Conservation (phyloP, 768 basidiomycete genomes). For the Clavaria fumosa region DNA sequence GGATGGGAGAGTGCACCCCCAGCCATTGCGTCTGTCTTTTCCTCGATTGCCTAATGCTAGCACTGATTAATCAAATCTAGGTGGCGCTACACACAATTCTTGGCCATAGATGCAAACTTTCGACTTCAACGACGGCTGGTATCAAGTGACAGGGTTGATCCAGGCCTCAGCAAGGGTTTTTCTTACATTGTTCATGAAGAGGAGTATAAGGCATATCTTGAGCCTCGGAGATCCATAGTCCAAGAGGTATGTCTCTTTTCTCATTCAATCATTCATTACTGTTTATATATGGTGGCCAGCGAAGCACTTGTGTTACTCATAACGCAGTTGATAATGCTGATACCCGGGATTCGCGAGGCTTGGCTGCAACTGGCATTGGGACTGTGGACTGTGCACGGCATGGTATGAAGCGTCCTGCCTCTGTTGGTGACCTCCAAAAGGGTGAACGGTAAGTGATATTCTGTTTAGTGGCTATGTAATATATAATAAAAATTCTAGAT, state of each 20-base stretch:
- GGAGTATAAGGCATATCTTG: constrained; percentile 1
- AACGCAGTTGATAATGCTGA: constrained; percentile 2
- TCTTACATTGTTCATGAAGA: constrained; percentile 8
- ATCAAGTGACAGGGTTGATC: constrained; percentile 10
- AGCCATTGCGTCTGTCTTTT: neutral
- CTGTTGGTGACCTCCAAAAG: constrained; percentile 9
- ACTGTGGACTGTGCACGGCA: constrained; percentile 7
- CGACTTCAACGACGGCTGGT: constrained; percentile 11
- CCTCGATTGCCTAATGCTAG: neutral
- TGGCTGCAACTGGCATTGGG: constrained; percentile 5
- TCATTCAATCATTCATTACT: neutral
- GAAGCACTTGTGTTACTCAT: neutral
- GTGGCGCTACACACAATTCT: constrained; percentile 11
- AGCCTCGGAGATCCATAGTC: neutral
- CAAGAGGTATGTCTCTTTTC: neutral
- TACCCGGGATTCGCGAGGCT: constrained; percentile 1
- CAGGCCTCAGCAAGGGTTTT: constrained; percentile 9
- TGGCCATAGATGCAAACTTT: constrained; percentile 15
- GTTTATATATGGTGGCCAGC: neutral
- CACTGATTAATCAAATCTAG: constrained; percentile 4
- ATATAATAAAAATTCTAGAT: neutral
- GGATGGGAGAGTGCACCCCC: constrained; percentile 11
- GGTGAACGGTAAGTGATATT: constrained; percentile 8
- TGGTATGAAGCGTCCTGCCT: constrained; percentile 5
- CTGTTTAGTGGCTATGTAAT: neutral